Evolutionary conservation across 441 rosid species (phyloP).

Genomic region (Sinapis alba): DNA sequence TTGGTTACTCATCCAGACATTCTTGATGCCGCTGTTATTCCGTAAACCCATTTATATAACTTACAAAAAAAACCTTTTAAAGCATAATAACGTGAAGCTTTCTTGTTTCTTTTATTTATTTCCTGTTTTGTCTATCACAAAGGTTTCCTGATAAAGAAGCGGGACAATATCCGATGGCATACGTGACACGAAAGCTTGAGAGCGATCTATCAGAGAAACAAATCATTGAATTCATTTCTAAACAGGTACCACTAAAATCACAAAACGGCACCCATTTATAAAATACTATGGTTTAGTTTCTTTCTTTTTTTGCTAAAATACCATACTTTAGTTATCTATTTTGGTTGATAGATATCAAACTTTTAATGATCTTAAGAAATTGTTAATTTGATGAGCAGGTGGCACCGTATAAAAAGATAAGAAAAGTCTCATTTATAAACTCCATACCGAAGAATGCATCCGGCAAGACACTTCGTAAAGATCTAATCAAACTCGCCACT

Average conservation of each 20-base stretch:
- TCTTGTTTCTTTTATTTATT: neutral
- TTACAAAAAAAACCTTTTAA: neutral
- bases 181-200: slow-evolving; percentile 56
- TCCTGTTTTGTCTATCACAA: neutral
- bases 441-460: slow-evolving; percentile 72
- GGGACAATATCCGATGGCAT: slow-evolving; percentile 86
- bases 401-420: slow-evolving; percentile 80
- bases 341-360: neutral
- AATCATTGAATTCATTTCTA: slow-evolving; percentile 67
- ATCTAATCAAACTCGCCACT: slow-evolving; percentile 70
- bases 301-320: neutral
- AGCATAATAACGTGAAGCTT: neutral
- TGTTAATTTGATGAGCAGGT: slow-evolving; percentile 51
- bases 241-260: slow-evolving; percentile 16
- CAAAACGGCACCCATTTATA: neutral
- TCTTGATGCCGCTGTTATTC: slow-evolving; percentile 79
- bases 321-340: neutral
- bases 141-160: slow-evolving; percentile 78
- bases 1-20: slow-evolving; percentile 66
- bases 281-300: neutral
- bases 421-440: slow-evolving; percentile 64
- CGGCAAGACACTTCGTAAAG: slow-evolving; percentile 87
- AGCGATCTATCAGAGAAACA: slow-evolving; percentile 46
- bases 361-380: neutral
- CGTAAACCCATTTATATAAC: slow-evolving; percentile 49